Percentiles rank a stretch among this genome's conserved stretches.
Conservation (phyloP, 129 eudicot species). For the Mikania micrantha region DNA sequence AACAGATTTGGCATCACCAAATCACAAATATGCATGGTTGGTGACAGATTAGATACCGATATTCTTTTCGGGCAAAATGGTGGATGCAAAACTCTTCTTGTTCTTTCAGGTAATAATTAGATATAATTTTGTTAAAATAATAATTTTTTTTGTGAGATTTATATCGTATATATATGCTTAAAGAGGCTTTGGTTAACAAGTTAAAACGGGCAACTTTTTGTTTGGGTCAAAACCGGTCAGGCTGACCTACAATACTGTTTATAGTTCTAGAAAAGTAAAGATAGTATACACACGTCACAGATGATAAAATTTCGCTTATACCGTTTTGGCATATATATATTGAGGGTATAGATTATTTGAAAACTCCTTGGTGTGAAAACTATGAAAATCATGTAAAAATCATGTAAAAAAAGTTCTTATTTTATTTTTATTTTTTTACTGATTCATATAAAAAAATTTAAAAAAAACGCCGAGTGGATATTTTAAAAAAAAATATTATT, state of each 20-base stretch:
- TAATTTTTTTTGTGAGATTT: background rate
- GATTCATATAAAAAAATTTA: too few relatives aligned
- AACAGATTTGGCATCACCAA: constrained; percentile 82
- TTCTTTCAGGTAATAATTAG: constrained; percentile 65
- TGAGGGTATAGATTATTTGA: too few relatives aligned
- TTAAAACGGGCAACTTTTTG: background rate
- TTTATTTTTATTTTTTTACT: too few relatives aligned
- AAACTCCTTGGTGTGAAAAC: too few relatives aligned
- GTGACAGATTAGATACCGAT: constrained; percentile 97
- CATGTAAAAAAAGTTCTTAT: too few relatives aligned
- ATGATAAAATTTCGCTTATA: background rate
- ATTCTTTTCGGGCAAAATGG: constrained; percentile 97
- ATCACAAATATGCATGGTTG: constrained; percentile 99
- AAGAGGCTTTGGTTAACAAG: background rate
- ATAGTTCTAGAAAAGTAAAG: background rate
- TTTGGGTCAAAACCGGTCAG: background rate
- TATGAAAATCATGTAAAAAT: too few relatives aligned
- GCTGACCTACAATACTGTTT: background rate
- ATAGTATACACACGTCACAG: background rate
- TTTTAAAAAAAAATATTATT: too few relatives aligned
- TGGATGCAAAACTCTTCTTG: constrained; percentile 98
- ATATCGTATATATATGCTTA: background rate
- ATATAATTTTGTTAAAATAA: background rate
- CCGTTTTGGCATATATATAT: too few relatives aligned
- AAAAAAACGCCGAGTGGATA: too few relatives aligned